These are phyloP conservation scores for Zostera marina DNA, from an alignment of 116 monocot species.

Conservation along the genomic window DNA sequence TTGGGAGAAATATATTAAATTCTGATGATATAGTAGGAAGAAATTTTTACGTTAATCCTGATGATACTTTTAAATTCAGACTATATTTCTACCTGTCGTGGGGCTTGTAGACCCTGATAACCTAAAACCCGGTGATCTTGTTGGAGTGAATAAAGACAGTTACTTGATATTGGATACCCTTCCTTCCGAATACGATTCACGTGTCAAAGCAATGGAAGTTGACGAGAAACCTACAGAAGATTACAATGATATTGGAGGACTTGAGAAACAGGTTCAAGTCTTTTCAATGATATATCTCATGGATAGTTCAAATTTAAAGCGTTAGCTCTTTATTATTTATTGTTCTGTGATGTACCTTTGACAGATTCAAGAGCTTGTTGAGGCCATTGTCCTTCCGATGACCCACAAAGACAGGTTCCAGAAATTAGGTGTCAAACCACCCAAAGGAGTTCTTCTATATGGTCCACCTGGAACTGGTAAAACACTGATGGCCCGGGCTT, in stretches of 20 bases:
- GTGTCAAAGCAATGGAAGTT: conserved; percentile 96
- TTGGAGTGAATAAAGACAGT: conserved; percentile 89
- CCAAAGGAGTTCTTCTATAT: conserved; percentile 74
- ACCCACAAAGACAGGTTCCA: conserved; percentile 78
- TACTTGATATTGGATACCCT: conserved; percentile 93
- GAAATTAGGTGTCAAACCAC: conserved; percentile 66
- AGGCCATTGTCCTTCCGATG: conserved; percentile 87
- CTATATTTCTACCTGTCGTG: conserved; percentile 94
- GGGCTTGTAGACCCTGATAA: conserved; percentile 93
- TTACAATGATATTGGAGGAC: conserved; percentile 96
- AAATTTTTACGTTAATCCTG: neutral
- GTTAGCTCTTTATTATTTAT: neutral
- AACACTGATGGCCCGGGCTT: conserved; percentile 87
- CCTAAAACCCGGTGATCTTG: conserved; percentile 89
- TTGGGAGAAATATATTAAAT: no score
- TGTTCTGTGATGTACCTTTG: conserved; percentile 1
- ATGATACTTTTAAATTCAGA: conserved; percentile 23
- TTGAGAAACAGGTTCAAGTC: conserved; percentile 77
- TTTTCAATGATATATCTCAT: neutral
- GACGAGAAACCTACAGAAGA: conserved; percentile 97
- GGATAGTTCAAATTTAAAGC: no score
- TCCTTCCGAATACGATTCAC: conserved; percentile 95
- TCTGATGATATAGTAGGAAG: no score
- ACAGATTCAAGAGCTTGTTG: conserved; percentile 89
- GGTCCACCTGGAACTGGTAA: conserved; percentile 84